These are phyloP conservation scores for Cryptococcus deneoformans DNA, from an alignment of 1,284 basidiomycete species.

Conservation along the genomic window DNA sequence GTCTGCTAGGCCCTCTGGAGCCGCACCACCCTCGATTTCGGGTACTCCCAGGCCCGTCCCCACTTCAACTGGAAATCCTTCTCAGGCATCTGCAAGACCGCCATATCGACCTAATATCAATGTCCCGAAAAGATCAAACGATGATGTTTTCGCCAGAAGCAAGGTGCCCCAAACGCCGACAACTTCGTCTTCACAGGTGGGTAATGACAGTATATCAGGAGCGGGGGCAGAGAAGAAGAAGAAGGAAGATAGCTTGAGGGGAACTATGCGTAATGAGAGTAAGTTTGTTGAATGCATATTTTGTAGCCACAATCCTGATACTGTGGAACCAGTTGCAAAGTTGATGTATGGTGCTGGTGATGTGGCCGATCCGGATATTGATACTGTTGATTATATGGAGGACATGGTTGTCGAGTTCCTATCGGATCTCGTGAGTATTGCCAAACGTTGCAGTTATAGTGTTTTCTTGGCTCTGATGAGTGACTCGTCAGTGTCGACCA, in stretches of 20 bases:
- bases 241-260: conserved; percentile 34
- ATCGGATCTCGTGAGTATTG: conserved; percentile 29
- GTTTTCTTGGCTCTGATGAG: not conserved
- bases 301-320: not conserved
- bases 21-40: not conserved
- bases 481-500: conserved; percentile 30
- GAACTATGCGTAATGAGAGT: conserved; percentile 44
- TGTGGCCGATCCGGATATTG: conserved; percentile 34
- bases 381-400: conserved; percentile 44
- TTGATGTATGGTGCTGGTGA: conserved; percentile 47
- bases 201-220: too few species aligned
- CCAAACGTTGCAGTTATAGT: not conserved
- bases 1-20: not conserved
- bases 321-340: conserved; percentile 24
- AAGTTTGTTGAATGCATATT: conserved; percentile 8
- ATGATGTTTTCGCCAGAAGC: not conserved
- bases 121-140: not conserved
- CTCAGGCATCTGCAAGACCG: too few species aligned
- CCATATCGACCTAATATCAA: not conserved
- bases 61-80: not conserved
- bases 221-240: conserved; percentile 3
- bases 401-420: conserved; percentile 42
- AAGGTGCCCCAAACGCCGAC: not conserved
- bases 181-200: too few species aligned
- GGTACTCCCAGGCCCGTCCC: not conserved